These are phyloP conservation scores for Aspergillus ostianus DNA, from an alignment of 495 filamentous ascomycete species.

Conservation along the genomic window DNA sequence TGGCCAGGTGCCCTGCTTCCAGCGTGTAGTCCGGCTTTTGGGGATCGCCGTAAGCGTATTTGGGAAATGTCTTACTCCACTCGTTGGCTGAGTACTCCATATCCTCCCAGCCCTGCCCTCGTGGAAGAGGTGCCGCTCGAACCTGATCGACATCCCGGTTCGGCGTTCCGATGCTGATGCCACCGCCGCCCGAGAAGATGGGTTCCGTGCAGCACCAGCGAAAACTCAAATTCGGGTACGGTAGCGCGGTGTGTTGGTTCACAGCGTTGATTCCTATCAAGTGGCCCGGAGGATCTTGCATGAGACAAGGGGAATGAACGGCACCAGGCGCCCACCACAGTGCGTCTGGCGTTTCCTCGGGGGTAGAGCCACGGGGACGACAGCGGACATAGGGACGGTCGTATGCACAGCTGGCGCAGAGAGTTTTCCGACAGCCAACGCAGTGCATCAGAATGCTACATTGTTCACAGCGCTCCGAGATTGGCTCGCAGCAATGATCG, in stretches of 20 bases:
- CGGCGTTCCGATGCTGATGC: constrained; percentile 55
- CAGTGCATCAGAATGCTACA: constrained; percentile 65
- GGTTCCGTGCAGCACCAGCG: constrained; percentile 65
- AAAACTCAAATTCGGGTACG: constrained; percentile 49
- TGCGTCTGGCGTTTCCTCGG: constrained; percentile 22
- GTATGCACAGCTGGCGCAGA: constrained; percentile 61
- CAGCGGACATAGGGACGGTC: constrained; percentile 50
- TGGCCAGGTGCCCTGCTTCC: constrained; percentile 47
- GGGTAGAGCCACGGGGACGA: constrained; percentile 16
- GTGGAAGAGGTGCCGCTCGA: constrained; percentile 56
- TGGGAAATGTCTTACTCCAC: constrained; percentile 45
- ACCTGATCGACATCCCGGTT: constrained; percentile 55
- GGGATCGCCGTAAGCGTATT: constrained; percentile 44
- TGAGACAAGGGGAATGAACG: constrained; percentile 52
- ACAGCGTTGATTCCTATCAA: constrained; percentile 26
- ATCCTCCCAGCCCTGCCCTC: constrained; percentile 54
- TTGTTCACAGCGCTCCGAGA: constrained; percentile 59
- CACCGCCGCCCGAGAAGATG: constrained; percentile 60
- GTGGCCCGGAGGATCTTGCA: constrained; percentile 48
- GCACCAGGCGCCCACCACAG: constrained; percentile 62
- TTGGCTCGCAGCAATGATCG: constrained; percentile 51
- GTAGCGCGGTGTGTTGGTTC: constrained; percentile 26
- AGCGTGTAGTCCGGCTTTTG: constrained; percentile 42
- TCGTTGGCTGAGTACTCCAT: constrained; percentile 48
- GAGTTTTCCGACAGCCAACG: constrained; percentile 59